phyloP scores from a whole-genome alignment of 73 alveolate genomes.

The Uronychia setigera region DNA sequence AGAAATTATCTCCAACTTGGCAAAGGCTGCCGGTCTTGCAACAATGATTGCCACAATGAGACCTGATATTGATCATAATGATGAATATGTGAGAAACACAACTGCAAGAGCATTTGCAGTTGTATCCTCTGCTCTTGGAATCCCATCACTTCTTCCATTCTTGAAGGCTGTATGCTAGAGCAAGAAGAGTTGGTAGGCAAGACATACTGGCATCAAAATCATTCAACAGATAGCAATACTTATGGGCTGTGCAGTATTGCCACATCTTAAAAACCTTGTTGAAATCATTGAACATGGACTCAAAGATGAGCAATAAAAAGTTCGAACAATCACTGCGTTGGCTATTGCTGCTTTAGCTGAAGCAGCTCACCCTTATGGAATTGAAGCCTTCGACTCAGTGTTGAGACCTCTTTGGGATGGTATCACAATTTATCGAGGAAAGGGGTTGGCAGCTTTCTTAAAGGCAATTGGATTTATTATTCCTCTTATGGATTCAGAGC shows the following conservation, averaged over 20 bases:
- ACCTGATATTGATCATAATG: slow-evolving; percentile 99
- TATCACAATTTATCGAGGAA: slow-evolving; percentile 95
- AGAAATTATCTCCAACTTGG: slow-evolving; percentile 98
- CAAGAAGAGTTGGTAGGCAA: slow-evolving; percentile 99
- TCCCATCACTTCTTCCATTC: slow-evolving; percentile 98
- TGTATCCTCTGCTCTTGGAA: slow-evolving; percentile 99
- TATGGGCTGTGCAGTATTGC: slow-evolving; percentile 99
- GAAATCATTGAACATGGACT: slow-evolving; percentile 98
- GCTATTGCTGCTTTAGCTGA: slow-evolving; percentile 99
- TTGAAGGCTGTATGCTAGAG: slow-evolving; percentile 98
- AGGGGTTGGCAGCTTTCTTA: slow-evolving; percentile 98
- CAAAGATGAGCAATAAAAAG: slow-evolving; percentile 95
- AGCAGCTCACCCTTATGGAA: slow-evolving; percentile 99
- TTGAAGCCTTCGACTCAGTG: slow-evolving; percentile 98
- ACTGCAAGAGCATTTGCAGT: slow-evolving; percentile 99
- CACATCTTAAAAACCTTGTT: slow-evolving; percentile 98
- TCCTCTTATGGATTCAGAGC: slow-evolving; percentile 99
- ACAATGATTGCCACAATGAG: slow-evolving; percentile 99
- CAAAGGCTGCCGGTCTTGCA: slow-evolving; percentile 99
- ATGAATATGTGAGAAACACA: slow-evolving; percentile 98
- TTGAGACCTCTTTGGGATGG: slow-evolving; percentile 99
- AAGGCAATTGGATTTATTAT: slow-evolving; percentile 99
- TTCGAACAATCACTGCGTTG: slow-evolving; percentile 98
- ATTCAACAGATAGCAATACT: slow-evolving; percentile 93
- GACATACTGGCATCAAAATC: slow-evolving; percentile 99